Percentiles rank a stretch among this genome's conserved stretches.
phyloP scores from a whole-genome alignment of 352 stramenopile species.

The Elongisporangium prolatum region DNA sequence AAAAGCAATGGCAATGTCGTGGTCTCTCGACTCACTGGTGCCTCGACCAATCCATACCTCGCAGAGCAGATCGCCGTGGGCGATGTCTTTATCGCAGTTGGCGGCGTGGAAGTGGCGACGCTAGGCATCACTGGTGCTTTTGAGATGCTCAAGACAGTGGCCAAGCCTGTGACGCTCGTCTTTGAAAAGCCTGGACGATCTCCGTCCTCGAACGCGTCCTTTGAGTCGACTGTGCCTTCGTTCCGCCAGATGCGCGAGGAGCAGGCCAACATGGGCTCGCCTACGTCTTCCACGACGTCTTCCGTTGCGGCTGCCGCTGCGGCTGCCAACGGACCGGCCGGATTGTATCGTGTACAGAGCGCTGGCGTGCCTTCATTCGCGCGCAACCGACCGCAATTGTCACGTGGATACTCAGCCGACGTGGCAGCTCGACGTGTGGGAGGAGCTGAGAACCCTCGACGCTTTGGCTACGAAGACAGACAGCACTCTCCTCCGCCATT shows the following conservation, averaged over 20 bases:
- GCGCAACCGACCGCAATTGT: neutral
- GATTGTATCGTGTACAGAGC: slow-evolving; percentile 23
- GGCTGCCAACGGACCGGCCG: slow-evolving; percentile 12
- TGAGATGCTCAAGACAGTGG: slow-evolving; percentile 70
- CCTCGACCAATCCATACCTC: slow-evolving; percentile 34
- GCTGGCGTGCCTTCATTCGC: slow-evolving; percentile 2
- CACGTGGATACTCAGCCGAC: neutral
- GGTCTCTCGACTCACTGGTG: slow-evolving; percentile 69
- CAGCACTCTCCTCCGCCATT: neutral
- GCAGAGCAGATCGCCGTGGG: slow-evolving; percentile 51
- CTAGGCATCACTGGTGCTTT: slow-evolving; percentile 71
- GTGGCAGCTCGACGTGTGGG: neutral
- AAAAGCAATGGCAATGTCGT: slow-evolving; percentile 58
- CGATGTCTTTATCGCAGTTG: slow-evolving; percentile 75
- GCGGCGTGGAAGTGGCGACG: slow-evolving; percentile 59
- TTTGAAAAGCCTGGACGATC: slow-evolving; percentile 38
- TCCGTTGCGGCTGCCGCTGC: slow-evolving; percentile 13
- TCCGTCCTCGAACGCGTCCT: neutral
- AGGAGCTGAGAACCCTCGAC: neutral
- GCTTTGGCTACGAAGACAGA: neutral
- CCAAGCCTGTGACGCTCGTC: slow-evolving; percentile 76
- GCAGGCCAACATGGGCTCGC: slow-evolving; percentile 12
- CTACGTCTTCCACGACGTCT: neutral
- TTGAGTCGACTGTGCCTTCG: slow-evolving; percentile 38
- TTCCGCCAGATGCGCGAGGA: slow-evolving; percentile 57